These are phyloP conservation scores for Dorcoceras hygrometricum DNA, from an alignment of 257 asterid species.

Conservation along the genomic window DNA sequence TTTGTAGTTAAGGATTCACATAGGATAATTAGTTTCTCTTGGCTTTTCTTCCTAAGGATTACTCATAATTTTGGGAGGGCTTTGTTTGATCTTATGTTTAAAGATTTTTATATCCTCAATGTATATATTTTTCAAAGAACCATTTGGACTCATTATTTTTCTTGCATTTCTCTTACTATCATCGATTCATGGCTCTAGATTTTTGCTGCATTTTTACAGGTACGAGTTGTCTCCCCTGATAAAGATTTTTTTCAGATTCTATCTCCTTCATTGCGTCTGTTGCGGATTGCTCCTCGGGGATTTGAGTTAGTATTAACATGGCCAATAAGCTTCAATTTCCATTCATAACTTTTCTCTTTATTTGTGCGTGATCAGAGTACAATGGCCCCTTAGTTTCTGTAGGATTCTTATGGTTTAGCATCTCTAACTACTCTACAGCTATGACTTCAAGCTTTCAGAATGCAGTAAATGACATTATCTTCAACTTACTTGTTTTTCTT, in stretches of 20 bases:
- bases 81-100: conserved; percentile 5
- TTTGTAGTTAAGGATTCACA: neutral
- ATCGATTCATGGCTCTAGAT: conserved; percentile 20
- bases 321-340: conserved; percentile 17
- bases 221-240: conserved; percentile 98
- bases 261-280: conserved; percentile 91
- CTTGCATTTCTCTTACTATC: conserved; percentile 16
- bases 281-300: conserved; percentile 98
- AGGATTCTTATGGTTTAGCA: neutral
- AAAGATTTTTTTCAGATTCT: conserved; percentile 95
- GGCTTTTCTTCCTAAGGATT: conserved; percentile 5
- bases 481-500: neutral
- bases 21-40: neutral
- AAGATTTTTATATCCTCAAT: neutral
- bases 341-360: conserved; percentile 18
- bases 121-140: conserved; percentile 19
- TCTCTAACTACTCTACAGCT: conserved; percentile 17
- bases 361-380: conserved; percentile 17
- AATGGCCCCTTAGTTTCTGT: conserved; percentile 1
- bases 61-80: neutral
- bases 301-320: conserved; percentile 59
- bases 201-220: conserved; percentile 50
- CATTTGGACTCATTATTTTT: conserved; percentile 12
- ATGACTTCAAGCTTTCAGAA: conserved; percentile 7
- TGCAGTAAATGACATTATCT: conserved; percentile 4